A percentile compares a stretch with the other conserved stretches of the same genome.
Conservation (phyloP, 78 protist genomes). For the Chrysochromulina parva region DNA sequence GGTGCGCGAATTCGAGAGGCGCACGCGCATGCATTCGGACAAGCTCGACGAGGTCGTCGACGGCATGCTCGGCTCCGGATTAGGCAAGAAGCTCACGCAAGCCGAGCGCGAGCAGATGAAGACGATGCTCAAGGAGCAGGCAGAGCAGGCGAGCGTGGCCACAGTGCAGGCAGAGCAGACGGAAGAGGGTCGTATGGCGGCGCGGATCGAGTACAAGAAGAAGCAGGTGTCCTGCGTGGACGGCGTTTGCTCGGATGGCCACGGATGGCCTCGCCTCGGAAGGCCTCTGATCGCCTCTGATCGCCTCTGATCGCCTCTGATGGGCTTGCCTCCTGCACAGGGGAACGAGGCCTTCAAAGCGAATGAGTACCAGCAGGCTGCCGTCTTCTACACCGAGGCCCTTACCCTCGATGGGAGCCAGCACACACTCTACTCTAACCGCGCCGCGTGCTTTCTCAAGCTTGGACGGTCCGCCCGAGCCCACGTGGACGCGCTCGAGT, state of each 20-base stretch:
- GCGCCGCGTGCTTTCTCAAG: conserved; percentile 19
- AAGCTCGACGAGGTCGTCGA: conserved; percentile 18
- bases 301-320: too few relatives aligned
- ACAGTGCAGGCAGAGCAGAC: neutral
- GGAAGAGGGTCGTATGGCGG: neutral
- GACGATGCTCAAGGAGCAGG: neutral
- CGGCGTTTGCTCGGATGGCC: too few relatives aligned
- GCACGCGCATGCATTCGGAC: neutral
- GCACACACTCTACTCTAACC: neutral
- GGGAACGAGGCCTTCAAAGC: conserved; percentile 17
- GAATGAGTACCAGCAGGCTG: neutral
- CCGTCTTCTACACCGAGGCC: neutral
- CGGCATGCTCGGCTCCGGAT: neutral
- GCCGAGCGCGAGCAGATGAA: conserved; percentile 1
- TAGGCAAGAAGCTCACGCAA: neutral
- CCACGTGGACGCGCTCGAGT: neutral
- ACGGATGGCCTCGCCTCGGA: too few relatives aligned
- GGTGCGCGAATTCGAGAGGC: neutral
- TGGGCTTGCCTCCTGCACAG: too few relatives aligned
- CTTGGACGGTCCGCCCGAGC: conserved; percentile 21
- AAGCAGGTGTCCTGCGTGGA: too few relatives aligned
- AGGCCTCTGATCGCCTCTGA: too few relatives aligned
- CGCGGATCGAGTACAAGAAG: conserved; percentile 1
- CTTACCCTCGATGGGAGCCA: neutral
- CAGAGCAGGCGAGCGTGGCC: neutral